Base-by-base conservation (phyloP, 805 yeast species). In the Pichia membranifaciens region DNA sequence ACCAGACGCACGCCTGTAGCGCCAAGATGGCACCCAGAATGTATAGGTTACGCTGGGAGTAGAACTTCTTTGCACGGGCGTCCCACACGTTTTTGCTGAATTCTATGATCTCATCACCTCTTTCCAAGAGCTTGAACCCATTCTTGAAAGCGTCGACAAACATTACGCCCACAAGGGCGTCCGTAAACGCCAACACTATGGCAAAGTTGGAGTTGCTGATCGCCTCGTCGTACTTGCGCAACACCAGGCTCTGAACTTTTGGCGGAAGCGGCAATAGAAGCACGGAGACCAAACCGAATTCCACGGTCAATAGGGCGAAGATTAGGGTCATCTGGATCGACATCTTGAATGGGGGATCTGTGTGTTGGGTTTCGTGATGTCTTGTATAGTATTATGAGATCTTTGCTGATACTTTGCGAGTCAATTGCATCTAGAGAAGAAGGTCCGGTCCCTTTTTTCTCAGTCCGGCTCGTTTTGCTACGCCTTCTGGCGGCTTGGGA, bases 1-100 rank as follows among this genome's bases (percentile, higher is more conserved):
- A 76, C 47, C 59, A 62, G 40, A 76, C 69, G 0, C 79, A 73
- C 37, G 72, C 43, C 42, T 64, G 70, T 49, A 74, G 66, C 54
- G 75, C 76, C 48, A 76, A 60, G 6, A 76, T 75, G 3, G 79
- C 80, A 5, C 81, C 82, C 13, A 75, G 72, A 47, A 78, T 65
- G 58, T 78, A 78, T 62, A 78, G 61, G 57, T 78, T 78, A 48
- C 83, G 66, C 55, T 78, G 82, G n/a, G 79, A 70, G 52, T 76
- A 75, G 56, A 76, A 77, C 57, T 72, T 74, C 54, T 73, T 69
- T 5, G 79, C 78, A 58, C 59, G 55, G 8, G 45, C 21, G n/a
- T 62, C 67, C 59, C 67, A 60, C 28, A 51, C 37, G 67, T 64
- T 59, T 13, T 47, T 40, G 23, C 36, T 45, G 18, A 42, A 49